These are phyloP conservation scores for Talaromyces stipitatus DNA, from an alignment of 495 filamentous ascomycete genomes.

Conservation along the genomic window DNA sequence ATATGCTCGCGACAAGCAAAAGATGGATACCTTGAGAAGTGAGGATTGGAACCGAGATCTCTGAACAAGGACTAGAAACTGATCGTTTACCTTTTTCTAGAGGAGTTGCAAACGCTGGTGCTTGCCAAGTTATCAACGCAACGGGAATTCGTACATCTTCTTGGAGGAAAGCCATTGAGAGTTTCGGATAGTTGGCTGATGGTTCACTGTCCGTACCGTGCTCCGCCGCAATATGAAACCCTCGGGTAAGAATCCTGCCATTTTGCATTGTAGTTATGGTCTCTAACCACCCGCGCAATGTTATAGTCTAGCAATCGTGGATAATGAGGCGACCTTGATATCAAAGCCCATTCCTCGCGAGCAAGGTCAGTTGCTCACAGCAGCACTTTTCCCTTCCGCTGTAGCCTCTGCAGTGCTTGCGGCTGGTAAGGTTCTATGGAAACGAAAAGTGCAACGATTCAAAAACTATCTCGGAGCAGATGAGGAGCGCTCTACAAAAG, in stretches of 20 bases:
- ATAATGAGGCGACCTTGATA: constrained; percentile 43
- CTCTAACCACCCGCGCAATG: constrained; percentile 1
- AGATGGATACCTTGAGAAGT: constrained; percentile 44
- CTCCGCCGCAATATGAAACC: constrained; percentile 52
- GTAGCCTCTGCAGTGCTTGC: constrained; percentile 30
- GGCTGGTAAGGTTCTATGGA: constrained; percentile 24
- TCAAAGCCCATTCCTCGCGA: constrained; percentile 33
- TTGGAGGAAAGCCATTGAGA: constrained; percentile 41
- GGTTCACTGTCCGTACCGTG: constrained; percentile 48
- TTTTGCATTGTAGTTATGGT: neutral
- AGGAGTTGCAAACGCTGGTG: constrained; percentile 45
- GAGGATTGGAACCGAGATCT: constrained; percentile 6
- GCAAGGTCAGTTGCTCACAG: constrained; percentile 24
- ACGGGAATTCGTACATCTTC: constrained; percentile 22
- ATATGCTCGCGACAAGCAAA: constrained; percentile 44
- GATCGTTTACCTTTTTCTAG: constrained; percentile 19
- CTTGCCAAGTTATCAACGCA: constrained; percentile 20
- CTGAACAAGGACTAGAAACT: constrained; percentile 8
- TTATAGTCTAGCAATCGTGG: constrained; percentile 44
- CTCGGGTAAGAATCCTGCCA: constrained; percentile 40
- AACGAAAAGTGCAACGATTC: constrained; percentile 23
- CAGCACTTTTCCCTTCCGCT: constrained; percentile 25
- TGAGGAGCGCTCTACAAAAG: neutral
- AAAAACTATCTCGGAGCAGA: constrained; percentile 1
- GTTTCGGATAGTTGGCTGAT: constrained; percentile 51